phyloP scores from a whole-genome alignment of 2,329 filamentous ascomycete species.

The Aspergillus bombycis region DNA sequence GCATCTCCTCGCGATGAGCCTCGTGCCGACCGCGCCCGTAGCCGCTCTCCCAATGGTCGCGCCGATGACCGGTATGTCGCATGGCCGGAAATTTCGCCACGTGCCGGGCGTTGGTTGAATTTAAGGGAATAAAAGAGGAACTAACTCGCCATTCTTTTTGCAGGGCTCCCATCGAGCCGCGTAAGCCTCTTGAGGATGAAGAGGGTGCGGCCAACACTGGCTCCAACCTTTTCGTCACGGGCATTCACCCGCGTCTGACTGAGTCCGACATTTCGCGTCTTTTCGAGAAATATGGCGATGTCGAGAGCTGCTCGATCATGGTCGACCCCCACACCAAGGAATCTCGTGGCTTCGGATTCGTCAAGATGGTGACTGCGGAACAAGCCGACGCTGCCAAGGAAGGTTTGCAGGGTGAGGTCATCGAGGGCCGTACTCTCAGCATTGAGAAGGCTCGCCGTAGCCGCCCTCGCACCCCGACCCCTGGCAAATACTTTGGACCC shows the following conservation, averaged over 20 bases:
- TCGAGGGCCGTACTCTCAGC: constrained; percentile 93
- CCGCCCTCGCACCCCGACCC: constrained; percentile 91
- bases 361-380: constrained; percentile 96
- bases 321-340: constrained; percentile 97
- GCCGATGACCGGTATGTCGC: constrained; percentile 52
- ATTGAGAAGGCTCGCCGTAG: constrained; percentile 98
- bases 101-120: neutral
- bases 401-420: constrained; percentile 89
- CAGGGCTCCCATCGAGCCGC: constrained; percentile 52
- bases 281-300: constrained; percentile 98
- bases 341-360: constrained; percentile 97
- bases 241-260: constrained; percentile 88
- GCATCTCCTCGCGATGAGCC: constrained; percentile 65
- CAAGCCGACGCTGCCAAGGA: constrained; percentile 97
- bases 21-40: constrained; percentile 60
- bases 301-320: constrained; percentile 99
- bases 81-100: neutral
- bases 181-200: constrained; percentile 59
- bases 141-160: neutral
- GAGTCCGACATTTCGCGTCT: constrained; percentile 91
- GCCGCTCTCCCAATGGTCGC: constrained; percentile 66
- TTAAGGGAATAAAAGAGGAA: neutral
- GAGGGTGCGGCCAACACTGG: constrained; percentile 86
- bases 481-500: constrained; percentile 98
- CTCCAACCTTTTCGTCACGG: constrained; percentile 98